A percentile compares a stretch with the other conserved stretches of the same genome.
phyloP scores from a whole-genome alignment of 2,329 filamentous ascomycete genomes.

The Hirsutella rhossiliensis region DNA sequence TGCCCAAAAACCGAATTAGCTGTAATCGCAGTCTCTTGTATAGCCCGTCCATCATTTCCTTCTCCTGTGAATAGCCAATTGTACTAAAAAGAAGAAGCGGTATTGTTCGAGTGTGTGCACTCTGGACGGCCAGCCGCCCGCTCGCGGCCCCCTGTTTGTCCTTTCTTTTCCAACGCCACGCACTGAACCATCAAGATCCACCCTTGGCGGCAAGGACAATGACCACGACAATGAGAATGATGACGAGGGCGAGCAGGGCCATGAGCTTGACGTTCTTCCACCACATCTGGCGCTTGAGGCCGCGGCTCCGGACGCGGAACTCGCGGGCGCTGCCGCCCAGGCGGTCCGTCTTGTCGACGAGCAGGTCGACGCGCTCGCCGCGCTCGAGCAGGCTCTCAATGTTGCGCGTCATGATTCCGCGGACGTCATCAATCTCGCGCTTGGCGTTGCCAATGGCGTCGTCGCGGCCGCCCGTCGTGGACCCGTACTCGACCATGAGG shows the following conservation, averaged over 20 bases:
- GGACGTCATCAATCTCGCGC: slow-evolving; percentile 82
- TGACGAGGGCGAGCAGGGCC: slow-evolving; percentile 61
- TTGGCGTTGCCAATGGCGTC: slow-evolving; percentile 78
- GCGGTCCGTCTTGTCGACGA: slow-evolving; percentile 94
- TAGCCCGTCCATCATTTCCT: no score
- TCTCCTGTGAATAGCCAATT: no score
- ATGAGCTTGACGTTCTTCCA: slow-evolving; percentile 99
- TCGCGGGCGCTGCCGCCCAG: slow-evolving; percentile 80
- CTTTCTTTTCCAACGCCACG: neutral
- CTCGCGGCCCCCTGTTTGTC: no score
- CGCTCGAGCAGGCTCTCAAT: slow-evolving; percentile 83
- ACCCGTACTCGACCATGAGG: slow-evolving; percentile 76
- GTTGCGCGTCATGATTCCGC: slow-evolving; percentile 91
- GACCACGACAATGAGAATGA: slow-evolving; percentile 45
- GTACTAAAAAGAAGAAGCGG: no score
- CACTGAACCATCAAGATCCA: no score
- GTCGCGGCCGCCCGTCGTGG: slow-evolving; percentile 59
- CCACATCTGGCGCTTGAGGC: slow-evolving; percentile 91
- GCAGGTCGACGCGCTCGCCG: slow-evolving; percentile 82
- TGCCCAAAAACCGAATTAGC: no score
- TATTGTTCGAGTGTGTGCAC: no score
- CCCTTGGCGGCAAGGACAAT: slow-evolving; percentile 43
- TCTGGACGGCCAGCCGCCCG: no score
- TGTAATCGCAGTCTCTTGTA: no score
- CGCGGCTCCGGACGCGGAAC: slow-evolving; percentile 77